Percentiles rank a stretch among this genome's conserved stretches.
These are phyloP conservation scores for Myxozyma vanderwaltii DNA, from an alignment of 805 yeast species.

Conservation along the genomic window DNA sequence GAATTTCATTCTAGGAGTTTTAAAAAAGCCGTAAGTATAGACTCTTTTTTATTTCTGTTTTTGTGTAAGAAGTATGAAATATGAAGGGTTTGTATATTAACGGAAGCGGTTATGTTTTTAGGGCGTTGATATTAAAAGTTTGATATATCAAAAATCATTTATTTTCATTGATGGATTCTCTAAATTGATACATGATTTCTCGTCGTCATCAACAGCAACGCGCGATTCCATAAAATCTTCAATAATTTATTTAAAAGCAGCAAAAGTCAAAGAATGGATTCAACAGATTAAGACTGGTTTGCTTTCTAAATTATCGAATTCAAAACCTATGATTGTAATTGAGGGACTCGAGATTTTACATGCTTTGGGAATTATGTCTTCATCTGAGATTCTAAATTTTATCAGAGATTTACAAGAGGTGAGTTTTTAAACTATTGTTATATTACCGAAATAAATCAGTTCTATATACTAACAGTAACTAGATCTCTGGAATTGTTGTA, in stretches of 20 bases:
- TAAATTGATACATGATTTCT: neutral
- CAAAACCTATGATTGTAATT: slow-evolving; percentile 9
- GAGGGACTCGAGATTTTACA: slow-evolving; percentile 28
- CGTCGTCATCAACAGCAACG: too few relatives aligned
- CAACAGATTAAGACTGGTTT: slow-evolving; percentile 2
- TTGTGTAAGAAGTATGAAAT: neutral
- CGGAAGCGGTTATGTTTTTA: too few relatives aligned
- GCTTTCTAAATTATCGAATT: neutral
- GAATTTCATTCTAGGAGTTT: slow-evolving; percentile 19
- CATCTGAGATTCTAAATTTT: slow-evolving; percentile 4
- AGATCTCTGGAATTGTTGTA: neutral
- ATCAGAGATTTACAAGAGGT: slow-evolving; percentile 20
- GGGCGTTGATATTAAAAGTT: slow-evolving; percentile 16
- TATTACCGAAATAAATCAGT: too few relatives aligned
- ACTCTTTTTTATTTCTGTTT: neutral
- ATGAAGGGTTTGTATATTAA: neutral
- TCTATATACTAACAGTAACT: neutral
- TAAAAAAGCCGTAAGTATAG: slow-evolving; percentile 15
- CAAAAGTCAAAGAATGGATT: slow-evolving; percentile 4
- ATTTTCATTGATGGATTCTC: slow-evolving; percentile 22
- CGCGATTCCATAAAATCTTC: neutral
- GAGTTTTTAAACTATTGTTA: too few relatives aligned
- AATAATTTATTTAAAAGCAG: slow-evolving; percentile 8
- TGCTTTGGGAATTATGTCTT: slow-evolving; percentile 8
- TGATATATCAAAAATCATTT: slow-evolving; percentile 2